Conservation (phyloP, 345 rosid genomes). For the Linum usitatissimum region DNA sequence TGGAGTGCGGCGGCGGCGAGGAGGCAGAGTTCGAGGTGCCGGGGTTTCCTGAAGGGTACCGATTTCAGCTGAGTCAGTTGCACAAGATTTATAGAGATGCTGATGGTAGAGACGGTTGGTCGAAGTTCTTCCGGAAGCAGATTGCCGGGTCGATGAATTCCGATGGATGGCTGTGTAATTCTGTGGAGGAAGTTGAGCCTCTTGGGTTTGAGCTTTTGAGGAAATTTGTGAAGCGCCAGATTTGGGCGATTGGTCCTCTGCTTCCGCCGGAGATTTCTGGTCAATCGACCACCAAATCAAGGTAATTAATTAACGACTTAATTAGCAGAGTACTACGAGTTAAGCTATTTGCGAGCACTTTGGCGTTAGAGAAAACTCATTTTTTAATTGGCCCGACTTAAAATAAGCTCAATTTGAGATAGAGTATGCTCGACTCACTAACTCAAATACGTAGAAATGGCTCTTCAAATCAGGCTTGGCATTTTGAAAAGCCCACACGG, state of each 20-base stretch:
- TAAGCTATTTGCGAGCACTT: too few species aligned
- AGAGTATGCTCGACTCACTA: too few species aligned
- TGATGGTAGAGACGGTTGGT: conserved; percentile 35
- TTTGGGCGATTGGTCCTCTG: conserved; percentile 39
- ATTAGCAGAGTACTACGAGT: too few species aligned
- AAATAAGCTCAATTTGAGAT: too few species aligned
- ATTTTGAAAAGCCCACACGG: too few species aligned
- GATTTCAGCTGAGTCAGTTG: conserved; percentile 31
- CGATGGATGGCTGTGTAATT: conserved; percentile 30
- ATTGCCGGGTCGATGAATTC: conserved; percentile 20
- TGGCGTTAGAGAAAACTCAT: too few species aligned
- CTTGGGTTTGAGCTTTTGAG: conserved; percentile 21
- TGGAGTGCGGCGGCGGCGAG: conserved; percentile 14
- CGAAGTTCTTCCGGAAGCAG: conserved; percentile 25
- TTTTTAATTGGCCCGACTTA: too few species aligned
- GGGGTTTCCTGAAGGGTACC: conserved; percentile 33
- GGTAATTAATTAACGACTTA: too few species aligned
- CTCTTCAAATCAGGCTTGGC: too few species aligned
- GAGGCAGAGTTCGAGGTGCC: conserved; percentile 22
- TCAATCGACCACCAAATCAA: too few species aligned
- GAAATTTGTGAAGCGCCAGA: conserved; percentile 22
- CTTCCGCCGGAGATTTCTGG: conserved; percentile 23
- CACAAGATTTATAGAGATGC: conserved; percentile 23
- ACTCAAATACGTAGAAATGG: too few species aligned
- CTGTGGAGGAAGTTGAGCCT: conserved; percentile 34